Conservation (phyloP, 371 early-diverging fungal genomes). For the Mortierella sp. region DNA sequence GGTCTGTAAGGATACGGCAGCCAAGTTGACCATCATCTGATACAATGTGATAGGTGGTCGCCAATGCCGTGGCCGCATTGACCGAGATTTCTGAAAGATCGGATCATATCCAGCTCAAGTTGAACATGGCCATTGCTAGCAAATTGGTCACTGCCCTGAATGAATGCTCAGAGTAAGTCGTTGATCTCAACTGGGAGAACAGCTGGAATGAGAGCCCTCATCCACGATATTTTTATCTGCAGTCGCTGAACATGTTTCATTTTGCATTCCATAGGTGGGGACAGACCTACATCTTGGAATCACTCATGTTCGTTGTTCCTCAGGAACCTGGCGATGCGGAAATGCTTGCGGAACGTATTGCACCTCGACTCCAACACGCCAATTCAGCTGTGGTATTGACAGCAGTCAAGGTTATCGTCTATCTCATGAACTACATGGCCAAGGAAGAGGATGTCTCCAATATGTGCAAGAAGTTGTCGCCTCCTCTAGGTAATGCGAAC, state of each 20-base stretch:
- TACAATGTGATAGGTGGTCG: constrained; percentile 77
- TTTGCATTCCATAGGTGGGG: constrained; percentile 77
- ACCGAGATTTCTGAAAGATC: constrained; percentile 91
- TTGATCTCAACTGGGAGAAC: constrained; percentile 8
- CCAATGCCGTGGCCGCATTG: constrained; percentile 92
- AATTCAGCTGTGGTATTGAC: constrained; percentile 96
- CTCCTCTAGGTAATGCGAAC: constrained; percentile 78
- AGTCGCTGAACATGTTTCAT: neutral
- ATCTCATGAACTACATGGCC: constrained; percentile 92
- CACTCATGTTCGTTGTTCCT: constrained; percentile 84
- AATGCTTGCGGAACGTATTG: constrained; percentile 89
- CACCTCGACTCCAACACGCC: constrained; percentile 95
- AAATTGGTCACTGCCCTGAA: constrained; percentile 91
- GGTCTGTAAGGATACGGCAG: no score
- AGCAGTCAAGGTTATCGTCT: constrained; percentile 89
- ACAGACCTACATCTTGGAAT: constrained; percentile 92
- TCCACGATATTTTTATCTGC: constrained; percentile 20
- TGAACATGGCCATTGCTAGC: constrained; percentile 82
- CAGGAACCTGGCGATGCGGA: constrained; percentile 89
- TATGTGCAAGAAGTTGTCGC: constrained; percentile 85
- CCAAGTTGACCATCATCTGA: no score
- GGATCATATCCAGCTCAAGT: constrained; percentile 70
- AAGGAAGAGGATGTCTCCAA: constrained; percentile 74
- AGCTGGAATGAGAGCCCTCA: constrained; percentile 8
- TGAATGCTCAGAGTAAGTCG: constrained; percentile 91